phyloP scores from a whole-genome alignment of 345 rosid genomes.

The Lumnitzera littorea region DNA sequence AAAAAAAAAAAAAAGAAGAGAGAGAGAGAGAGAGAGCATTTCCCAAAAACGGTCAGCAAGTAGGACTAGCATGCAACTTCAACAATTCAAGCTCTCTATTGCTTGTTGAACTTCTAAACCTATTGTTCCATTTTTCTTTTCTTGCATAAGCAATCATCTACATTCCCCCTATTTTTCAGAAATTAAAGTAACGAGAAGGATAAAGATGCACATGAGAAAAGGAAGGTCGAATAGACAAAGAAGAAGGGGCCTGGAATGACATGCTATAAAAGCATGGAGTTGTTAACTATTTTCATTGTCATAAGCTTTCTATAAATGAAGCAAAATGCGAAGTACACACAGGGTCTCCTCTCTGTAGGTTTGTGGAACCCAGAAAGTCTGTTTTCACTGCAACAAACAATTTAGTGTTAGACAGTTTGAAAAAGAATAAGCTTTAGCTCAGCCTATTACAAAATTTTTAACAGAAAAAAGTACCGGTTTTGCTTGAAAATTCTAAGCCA shows the following conservation, averaged over 20 bases:
- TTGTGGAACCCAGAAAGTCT: conserved; percentile 33
- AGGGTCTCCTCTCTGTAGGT: conserved; percentile 34
- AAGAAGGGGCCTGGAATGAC: no score
- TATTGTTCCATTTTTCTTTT: no score
- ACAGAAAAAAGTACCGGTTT: conserved; percentile 27
- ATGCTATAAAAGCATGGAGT: background rate
- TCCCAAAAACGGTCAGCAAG: background rate
- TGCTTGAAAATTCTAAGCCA: conserved; percentile 44
- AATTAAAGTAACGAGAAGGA: no score
- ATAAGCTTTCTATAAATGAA: conserved; percentile 1
- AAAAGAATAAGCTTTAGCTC: conserved; percentile 5
- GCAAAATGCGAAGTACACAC: conserved; percentile 33
- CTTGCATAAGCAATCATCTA: no score
- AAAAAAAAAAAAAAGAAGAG: background rate
- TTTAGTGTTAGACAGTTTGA: conserved; percentile 6
- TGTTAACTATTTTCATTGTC: background rate
- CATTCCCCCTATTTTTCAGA: no score
- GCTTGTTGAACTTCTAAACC: background rate
- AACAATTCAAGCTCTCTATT: background rate
- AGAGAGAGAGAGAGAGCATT: no score
- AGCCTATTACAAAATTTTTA: background rate
- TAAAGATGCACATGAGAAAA: no score
- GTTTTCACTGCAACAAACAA: conserved; percentile 40
- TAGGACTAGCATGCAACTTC: background rate
- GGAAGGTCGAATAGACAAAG: no score